These are phyloP conservation scores for Vinca minor DNA, from an alignment of 257 asterid species.

Conservation along the genomic window DNA sequence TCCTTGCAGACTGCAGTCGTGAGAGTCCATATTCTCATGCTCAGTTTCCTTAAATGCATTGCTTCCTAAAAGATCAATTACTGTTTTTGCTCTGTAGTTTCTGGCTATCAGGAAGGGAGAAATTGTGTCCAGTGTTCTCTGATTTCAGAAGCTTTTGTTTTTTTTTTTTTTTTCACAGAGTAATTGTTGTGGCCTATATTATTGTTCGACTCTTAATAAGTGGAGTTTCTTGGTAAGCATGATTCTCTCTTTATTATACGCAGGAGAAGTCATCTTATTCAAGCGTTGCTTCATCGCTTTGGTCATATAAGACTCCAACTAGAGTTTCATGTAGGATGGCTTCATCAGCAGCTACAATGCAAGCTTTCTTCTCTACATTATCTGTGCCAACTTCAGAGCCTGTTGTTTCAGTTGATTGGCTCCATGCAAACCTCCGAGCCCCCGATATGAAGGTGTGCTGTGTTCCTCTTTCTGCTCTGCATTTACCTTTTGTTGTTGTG, in stretches of 20 bases:
- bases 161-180: not conserved
- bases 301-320: constrained; percentile 26
- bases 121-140: not conserved
- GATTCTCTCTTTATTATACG: constrained; percentile 7
- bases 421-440: constrained; percentile 67
- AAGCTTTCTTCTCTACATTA: constrained; percentile 43
- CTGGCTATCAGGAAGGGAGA: not conserved
- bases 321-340: constrained; percentile 36
- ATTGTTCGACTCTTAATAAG: not conserved
- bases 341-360: constrained; percentile 53
- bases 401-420: constrained; percentile 96
- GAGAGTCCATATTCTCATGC: not conserved
- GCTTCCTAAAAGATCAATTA: not conserved
- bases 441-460: constrained; percentile 68
- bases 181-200: not conserved
- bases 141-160: not conserved
- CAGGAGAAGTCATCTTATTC: constrained; percentile 41
- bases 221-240: not conserved
- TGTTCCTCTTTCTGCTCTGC: not conserved
- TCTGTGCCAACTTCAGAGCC: constrained; percentile 51
- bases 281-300: constrained; percentile 27
- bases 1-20: too few relatives aligned
- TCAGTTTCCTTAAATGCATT: not conserved
- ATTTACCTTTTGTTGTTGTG: constrained; percentile 3
- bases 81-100: not conserved